phyloP scores from a whole-genome alignment of 805 yeast species.

The Lachancea lanzarotensis region DNA sequence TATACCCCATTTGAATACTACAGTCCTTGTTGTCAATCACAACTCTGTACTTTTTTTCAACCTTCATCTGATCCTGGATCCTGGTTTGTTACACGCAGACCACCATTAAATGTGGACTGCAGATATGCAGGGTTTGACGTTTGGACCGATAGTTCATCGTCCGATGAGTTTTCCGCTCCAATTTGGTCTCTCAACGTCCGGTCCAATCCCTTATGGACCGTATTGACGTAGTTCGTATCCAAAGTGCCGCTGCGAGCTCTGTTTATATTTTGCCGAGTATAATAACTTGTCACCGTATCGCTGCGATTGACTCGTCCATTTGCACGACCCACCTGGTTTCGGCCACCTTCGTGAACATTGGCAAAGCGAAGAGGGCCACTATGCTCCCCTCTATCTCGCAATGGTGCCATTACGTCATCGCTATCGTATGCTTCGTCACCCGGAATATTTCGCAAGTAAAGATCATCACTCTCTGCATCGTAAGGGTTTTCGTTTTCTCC shows the following conservation, averaged over 20 bases:
- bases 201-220: slow-evolving; percentile 1
- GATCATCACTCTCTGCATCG: slow-evolving; percentile 18
- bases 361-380: background rate
- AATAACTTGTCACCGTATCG: slow-evolving; percentile 30
- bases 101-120: slow-evolving; percentile 14
- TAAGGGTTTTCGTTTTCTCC: slow-evolving; percentile 4
- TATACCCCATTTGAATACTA: too few species aligned
- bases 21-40: too few species aligned
- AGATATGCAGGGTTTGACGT: slow-evolving; percentile 6
- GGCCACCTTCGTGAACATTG: background rate
- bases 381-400: slow-evolving; percentile 18
- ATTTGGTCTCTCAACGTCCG: background rate
- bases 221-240: slow-evolving; percentile 14
- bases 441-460: slow-evolving; percentile 28
- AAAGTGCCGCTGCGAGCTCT: slow-evolving; percentile 25
- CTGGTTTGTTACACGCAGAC: slow-evolving; percentile 28
- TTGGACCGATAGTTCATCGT: slow-evolving; percentile 6
- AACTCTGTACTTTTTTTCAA: background rate
- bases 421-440: slow-evolving; percentile 35
- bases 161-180: background rate
- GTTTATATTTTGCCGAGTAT: slow-evolving; percentile 23
- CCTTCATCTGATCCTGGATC: slow-evolving; percentile 23
- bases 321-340: background rate
- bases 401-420: slow-evolving; percentile 31
- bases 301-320: slow-evolving; percentile 15